These are phyloP conservation scores for Cubamyces lactineus DNA, from an alignment of 768 basidiomycete species.

Conservation along the genomic window DNA sequence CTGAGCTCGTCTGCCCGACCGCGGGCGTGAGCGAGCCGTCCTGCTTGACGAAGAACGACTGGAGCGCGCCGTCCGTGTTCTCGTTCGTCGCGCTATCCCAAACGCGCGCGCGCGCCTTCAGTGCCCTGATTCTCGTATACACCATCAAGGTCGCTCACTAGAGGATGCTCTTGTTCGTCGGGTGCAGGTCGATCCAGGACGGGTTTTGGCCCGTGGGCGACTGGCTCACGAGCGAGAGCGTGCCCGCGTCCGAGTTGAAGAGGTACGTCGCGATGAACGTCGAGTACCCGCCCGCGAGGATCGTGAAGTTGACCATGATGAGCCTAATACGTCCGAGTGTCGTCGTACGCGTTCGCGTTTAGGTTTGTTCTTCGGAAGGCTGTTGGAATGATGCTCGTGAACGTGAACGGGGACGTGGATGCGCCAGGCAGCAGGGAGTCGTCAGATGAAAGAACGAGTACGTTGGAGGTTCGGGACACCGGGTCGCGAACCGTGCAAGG, in stretches of 20 bases:
- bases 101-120: no score
- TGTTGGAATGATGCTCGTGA: no score
- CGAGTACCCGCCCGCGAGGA: conserved; percentile 68
- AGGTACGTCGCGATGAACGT: conserved; percentile 64
- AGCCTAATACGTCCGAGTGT: no score
- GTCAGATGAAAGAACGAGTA: not conserved
- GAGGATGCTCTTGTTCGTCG: conserved; percentile 58
- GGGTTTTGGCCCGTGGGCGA: conserved; percentile 53
- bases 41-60: conserved; percentile 55
- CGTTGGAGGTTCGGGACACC: conserved; percentile 12
- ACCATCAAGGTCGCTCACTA: conserved; percentile 56
- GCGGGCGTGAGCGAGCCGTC: conserved; percentile 49
- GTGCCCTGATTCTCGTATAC: no score
- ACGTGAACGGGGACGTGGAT: not conserved
- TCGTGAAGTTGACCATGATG: conserved; percentile 66
- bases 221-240: conserved; percentile 51
- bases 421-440: not conserved
- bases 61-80: conserved; percentile 46
- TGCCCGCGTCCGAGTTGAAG: conserved; percentile 54
- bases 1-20: conserved; percentile 50
- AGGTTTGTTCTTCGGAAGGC: no score
- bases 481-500: conserved; percentile 17
- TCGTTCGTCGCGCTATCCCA: conserved; percentile 60
- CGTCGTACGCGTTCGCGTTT: not conserved
- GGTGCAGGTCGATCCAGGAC: conserved; percentile 64